Base-by-base conservation (phyloP, 75 land plant genomes). In the Azolla pinnata region DNA sequence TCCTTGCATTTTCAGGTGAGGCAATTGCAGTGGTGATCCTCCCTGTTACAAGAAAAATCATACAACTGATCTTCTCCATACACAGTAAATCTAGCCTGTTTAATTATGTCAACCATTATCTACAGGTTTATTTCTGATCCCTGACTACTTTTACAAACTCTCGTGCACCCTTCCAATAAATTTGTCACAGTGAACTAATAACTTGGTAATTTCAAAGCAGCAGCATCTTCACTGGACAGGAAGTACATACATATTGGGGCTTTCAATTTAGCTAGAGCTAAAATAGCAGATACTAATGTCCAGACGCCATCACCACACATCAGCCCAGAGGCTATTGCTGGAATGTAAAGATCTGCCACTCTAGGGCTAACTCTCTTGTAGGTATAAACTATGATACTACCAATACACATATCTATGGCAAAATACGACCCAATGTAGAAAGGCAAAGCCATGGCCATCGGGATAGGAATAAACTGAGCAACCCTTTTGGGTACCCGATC, bases 391-490 rank as follows among this genome's bases (percentile, higher is more conserved):
- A 81, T 51, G 56, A 77, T 61, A 38, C 75, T 87, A n/a, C 92
- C 92, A n/a, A 84, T 46, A 32, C 77, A 78, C 92, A 87, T 87
- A 49, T 87, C 92, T 18, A 87, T 79, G 1, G 92, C 82, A 60
- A 87, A 87, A 34, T 76, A 79, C 0, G 78, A 85, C 0, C 92
- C 92, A 30, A 87, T 81, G 0, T 85, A 62, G 65, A 87, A 87
- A n/a, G 92, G 92, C 23, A 81, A 74, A 0, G 88, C 92, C 92
- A 87, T 83, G 7, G 88, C 92, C 88, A 87, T 84, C 1, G 92
- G 88, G 19, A 87, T 77, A 17, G 92, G 92, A 18, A 81, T 61
- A 61, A 68, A 87, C 57, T 65, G 60, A n/a, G 68, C 74, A 34
- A 75, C 23, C 44, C 38, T 73, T 28, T 54, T 55, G 0, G 82